Evolutionary conservation across 345 rosid genomes (phyloP).

Genomic region (Microcos paniculata): DNA sequence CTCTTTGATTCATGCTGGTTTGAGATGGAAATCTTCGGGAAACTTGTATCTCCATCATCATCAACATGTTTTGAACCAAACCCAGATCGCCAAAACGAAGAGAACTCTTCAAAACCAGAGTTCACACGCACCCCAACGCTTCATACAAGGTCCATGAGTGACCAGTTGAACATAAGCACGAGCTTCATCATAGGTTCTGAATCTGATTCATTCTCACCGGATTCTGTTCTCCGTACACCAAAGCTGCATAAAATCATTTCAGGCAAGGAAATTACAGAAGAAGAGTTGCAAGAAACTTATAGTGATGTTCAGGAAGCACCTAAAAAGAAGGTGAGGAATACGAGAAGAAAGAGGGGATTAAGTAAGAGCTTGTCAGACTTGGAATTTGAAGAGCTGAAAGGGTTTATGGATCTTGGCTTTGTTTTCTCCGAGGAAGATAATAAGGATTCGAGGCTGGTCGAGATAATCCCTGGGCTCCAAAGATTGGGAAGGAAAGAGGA

Average conservation of each 20-base stretch:
- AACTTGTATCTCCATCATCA: slow-evolving; percentile 8
- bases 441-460: slow-evolving; percentile 57
- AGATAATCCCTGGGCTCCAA: slow-evolving; percentile 74
- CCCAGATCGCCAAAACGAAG: slow-evolving; percentile 28
- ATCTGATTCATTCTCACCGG: slow-evolving; percentile 35
- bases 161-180: slow-evolving; percentile 32
- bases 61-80: slow-evolving; percentile 15
- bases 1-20: slow-evolving; percentile 53
- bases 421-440: slow-evolving; percentile 80
- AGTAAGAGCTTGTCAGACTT: slow-evolving; percentile 66
- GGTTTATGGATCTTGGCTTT: slow-evolving; percentile 91
- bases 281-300: slow-evolving; percentile 1
- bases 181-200: slow-evolving; percentile 31
- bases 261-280: slow-evolving; percentile 40
- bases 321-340: slow-evolving; percentile 2
- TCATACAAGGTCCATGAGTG: slow-evolving; percentile 56
- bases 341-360: slow-evolving; percentile 28
- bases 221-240: slow-evolving; percentile 42
- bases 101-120: slow-evolving; percentile 17
- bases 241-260: slow-evolving; percentile 37
- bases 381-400: slow-evolving; percentile 80
- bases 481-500: slow-evolving; percentile 42
- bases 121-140: slow-evolving; percentile 25
- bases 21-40: slow-evolving; percentile 43
- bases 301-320: background rate